Conservation (phyloP, 2,329 filamentous ascomycete species). For the Tolypocladium cylindrosporum region DNA sequence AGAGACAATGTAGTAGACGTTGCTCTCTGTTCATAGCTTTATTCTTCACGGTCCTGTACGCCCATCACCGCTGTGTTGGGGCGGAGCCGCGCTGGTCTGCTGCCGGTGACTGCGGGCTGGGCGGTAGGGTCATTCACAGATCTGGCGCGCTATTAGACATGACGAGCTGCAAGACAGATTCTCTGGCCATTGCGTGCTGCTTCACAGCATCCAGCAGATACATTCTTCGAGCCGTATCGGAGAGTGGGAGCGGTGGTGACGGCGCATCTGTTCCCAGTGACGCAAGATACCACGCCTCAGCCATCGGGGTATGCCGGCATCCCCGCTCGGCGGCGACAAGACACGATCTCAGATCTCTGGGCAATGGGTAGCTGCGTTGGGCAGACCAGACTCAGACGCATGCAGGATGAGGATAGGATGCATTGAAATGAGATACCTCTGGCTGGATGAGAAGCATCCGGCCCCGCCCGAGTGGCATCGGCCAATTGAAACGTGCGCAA, state of each 20-base stretch:
- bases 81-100: background rate
- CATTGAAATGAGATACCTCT: background rate
- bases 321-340: background rate
- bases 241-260: background rate
- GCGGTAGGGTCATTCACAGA: background rate
- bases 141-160: background rate
- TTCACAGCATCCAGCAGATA: background rate
- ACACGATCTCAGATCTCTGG: background rate
- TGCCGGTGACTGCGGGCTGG: background rate
- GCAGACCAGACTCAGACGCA: background rate
- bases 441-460: background rate
- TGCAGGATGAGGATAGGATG: background rate
- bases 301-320: background rate
- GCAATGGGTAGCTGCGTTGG: background rate
- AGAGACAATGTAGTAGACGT: background rate
- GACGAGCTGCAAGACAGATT: background rate
- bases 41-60: background rate
- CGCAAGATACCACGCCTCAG: background rate
- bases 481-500: constrained; percentile 2
- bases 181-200: background rate
- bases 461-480: background rate
- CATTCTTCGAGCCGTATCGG: no score
- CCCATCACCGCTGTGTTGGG: background rate
- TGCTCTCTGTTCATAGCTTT: background rate
- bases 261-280: background rate